These are phyloP conservation scores for Ganoderma leucocontextum DNA, from an alignment of 1,284 basidiomycete species.

Conservation along the genomic window DNA sequence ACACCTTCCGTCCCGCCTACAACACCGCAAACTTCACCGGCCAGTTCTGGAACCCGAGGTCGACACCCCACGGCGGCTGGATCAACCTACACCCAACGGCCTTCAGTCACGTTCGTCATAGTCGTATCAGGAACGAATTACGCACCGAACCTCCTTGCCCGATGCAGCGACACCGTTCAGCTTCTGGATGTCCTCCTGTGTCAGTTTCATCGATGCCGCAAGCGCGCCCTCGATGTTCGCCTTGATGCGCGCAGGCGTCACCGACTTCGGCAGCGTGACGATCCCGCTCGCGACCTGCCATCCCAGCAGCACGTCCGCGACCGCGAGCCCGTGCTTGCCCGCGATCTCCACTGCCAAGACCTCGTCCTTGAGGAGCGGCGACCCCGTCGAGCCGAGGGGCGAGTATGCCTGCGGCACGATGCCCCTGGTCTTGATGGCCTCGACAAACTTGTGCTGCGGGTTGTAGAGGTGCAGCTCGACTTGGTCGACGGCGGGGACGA, in stretches of 20 bases:
- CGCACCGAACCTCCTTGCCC: constrained; percentile 74
- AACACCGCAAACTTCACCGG: constrained; percentile 31
- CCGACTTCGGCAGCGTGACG: constrained; percentile 79
- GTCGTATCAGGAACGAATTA: not conserved
- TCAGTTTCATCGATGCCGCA: constrained; percentile 58
- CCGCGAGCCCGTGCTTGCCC: constrained; percentile 62
- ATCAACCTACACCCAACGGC: constrained; percentile 46
- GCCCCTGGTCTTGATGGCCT: constrained; percentile 71
- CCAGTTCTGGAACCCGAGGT: constrained; percentile 79
- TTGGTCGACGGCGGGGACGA: constrained; percentile 66
- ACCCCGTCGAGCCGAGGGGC: constrained; percentile 80
- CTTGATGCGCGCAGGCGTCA: constrained; percentile 77
- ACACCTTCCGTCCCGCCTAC: not conserved
- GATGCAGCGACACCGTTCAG: constrained; percentile 71
- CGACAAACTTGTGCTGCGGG: constrained; percentile 76
- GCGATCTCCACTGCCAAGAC: constrained; percentile 73
- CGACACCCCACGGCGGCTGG: constrained; percentile 74
- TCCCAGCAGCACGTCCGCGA: constrained; percentile 72
- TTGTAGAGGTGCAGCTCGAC: constrained; percentile 80
- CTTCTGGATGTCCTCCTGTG: constrained; percentile 63
- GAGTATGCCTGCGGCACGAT: constrained; percentile 87
- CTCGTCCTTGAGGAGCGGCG: constrained; percentile 77
- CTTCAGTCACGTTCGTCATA: constrained; percentile 1
- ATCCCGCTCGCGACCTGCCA: constrained; percentile 73
- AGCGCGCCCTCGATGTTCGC: constrained; percentile 70